Percentiles rank a stretch among this genome's conserved stretches.
Conservation (phyloP, 169 alveolate species). For the Cystoisospora suis region DNA sequence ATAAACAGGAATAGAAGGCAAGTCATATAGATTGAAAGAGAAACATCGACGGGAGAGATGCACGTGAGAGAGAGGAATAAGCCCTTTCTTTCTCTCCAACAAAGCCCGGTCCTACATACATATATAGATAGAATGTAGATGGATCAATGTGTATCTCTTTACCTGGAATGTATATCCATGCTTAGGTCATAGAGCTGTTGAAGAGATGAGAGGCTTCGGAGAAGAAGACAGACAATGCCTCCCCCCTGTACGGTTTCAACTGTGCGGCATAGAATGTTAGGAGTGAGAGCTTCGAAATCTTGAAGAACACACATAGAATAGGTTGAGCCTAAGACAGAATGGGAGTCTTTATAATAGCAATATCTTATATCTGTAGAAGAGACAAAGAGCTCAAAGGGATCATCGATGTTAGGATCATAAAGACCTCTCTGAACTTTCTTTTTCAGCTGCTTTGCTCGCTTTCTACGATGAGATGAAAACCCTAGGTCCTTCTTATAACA, state of each 20-base stretch:
- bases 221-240: constrained; percentile 89
- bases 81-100: too few relatives aligned
- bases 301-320: constrained; percentile 95
- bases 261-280: constrained; percentile 99
- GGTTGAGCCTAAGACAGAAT: constrained; percentile 95
- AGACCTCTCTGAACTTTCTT: constrained; percentile 92
- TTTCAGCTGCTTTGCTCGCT: constrained; percentile 93
- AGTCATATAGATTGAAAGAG: too few relatives aligned
- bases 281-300: constrained; percentile 99
- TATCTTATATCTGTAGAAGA: constrained; percentile 94
- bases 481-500: constrained; percentile 98
- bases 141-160: too few relatives aligned
- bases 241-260: constrained; percentile 99
- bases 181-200: constrained; percentile 87
- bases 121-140: too few relatives aligned
- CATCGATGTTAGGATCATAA: constrained; percentile 93
- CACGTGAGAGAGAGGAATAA: too few relatives aligned
- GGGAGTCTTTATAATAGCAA: constrained; percentile 97
- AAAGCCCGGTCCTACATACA: too few relatives aligned
- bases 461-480: constrained; percentile 94
- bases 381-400: constrained; percentile 96
- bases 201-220: constrained; percentile 78
- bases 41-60: too few relatives aligned
- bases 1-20: too few relatives aligned
- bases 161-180: constrained; percentile 94